Evolutionary conservation across 352 stramenopile genomes (phyloP), one percentile per base, ranked within the genome.

Genomic region (Phytophthora agathidicida): DNA sequence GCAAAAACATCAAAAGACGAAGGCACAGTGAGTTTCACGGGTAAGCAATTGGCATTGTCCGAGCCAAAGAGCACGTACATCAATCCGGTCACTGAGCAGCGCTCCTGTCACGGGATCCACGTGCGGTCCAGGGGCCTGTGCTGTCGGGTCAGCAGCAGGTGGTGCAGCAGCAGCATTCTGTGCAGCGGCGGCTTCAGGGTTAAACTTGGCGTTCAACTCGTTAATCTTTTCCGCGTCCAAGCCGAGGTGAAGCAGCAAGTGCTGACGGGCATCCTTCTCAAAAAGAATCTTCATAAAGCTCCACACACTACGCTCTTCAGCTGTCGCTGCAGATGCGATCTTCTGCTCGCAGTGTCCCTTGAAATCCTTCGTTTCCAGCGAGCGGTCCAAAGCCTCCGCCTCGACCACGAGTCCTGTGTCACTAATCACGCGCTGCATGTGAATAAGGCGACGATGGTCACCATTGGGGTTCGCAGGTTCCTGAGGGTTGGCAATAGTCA

Each of bases 281-380:
- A 99, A 99, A 3, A 97, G 57, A 45, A 97, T 94, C 73, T 97
- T 96, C 89, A 97, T 97, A 51, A 97, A 96, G 51, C 74, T 92
- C 89, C 89, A 97, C 22, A 94, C 73, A 41, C 86, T 94, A 22
- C 80, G 71, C 59, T 96, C 87, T 22, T 89, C 67, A 17, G 86
- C 67, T 7, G 65, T 82, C 23, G 59, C 46, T 0, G 89, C 88
- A 3, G 63, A 68, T 14, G 69, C 71, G 38, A 92, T 86, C 65
- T 98, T 98, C 32, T 80, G 67, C 48, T 97, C 77, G 70, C 96
- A 99, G 64, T 98, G 95, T 16, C 83, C 85, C 68, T 91, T 95
- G 50, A 97, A 96, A 65, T 98, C 87, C 48, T 86, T 88, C n/a
- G 77, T 83, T 46, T 89, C 75, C 23, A 99, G 86, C 27, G 86